Evolutionary conservation across 805 yeast species (phyloP).

Genomic region (Hanseniaspora taiwanica): DNA sequence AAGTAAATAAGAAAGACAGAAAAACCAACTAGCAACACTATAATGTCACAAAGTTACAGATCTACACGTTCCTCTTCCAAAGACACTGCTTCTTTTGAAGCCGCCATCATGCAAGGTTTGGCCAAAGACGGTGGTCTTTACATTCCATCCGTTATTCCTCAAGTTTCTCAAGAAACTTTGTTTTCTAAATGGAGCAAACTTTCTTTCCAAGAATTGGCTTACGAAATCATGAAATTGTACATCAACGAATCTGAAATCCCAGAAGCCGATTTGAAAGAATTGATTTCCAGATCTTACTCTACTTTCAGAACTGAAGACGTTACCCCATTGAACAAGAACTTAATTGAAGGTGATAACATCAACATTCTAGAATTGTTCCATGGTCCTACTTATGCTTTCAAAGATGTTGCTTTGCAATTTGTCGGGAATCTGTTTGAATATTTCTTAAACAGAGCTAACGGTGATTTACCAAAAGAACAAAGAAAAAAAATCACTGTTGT

Average conservation of each 20-base stretch:
- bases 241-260: conserved; percentile 64
- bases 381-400: conserved; percentile 98
- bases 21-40: neutral
- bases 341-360: conserved; percentile 47
- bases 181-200: conserved; percentile 57
- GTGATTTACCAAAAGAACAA: conserved; percentile 35
- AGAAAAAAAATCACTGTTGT: conserved; percentile 86
- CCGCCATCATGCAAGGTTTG: conserved; percentile 76
- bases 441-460: conserved; percentile 68
- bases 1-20: neutral
- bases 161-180: conserved; percentile 39
- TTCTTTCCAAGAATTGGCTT: conserved; percentile 77
- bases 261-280: conserved; percentile 44
- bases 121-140: conserved; percentile 96
- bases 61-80: conserved; percentile 56
- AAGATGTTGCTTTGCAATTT: conserved; percentile 96
- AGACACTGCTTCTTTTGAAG: conserved; percentile 56
- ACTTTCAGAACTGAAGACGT: conserved; percentile 83
- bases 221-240: conserved; percentile 71
- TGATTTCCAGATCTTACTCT: conserved; percentile 65
- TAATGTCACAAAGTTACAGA: conserved; percentile 49
- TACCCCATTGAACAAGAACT: conserved; percentile 54
- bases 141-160: conserved; percentile 74
- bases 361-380: conserved; percentile 88
- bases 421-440: conserved; percentile 94